phyloP scores from a whole-genome alignment of 306 rosid genomes.

The Lotus japonicus region DNA sequence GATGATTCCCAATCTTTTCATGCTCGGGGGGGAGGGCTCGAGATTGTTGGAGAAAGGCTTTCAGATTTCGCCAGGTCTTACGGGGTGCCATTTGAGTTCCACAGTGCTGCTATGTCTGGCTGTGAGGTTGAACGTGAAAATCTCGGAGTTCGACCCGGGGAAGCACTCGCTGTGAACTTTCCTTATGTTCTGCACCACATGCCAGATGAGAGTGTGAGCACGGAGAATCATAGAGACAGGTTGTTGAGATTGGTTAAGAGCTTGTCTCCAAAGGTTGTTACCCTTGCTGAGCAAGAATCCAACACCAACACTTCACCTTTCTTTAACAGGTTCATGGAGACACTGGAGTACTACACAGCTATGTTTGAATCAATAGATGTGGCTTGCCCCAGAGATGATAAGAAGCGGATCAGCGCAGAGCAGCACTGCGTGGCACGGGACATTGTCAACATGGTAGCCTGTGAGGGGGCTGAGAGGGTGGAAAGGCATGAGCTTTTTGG shows the following conservation, averaged over 20 bases:
- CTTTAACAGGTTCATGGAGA: constrained; percentile 52
- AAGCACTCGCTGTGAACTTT: constrained; percentile 70
- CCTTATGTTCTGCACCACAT: constrained; percentile 84
- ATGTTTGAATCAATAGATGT: constrained; percentile 85
- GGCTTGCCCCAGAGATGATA: constrained; percentile 42
- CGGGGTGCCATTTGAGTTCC: constrained; percentile 66
- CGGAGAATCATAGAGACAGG: constrained; percentile 69
- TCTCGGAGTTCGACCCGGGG: constrained; percentile 44
- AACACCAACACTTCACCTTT: constrained; percentile 90
- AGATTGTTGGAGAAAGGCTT: constrained; percentile 52
- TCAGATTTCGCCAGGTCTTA: constrained; percentile 33
- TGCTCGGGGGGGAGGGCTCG: constrained; percentile 91
- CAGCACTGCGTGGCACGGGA: constrained; percentile 86
- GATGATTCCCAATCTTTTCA: constrained; percentile 76
- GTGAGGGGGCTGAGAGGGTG: constrained; percentile 79
- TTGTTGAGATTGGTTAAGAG: constrained; percentile 66
- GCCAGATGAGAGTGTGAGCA: constrained; percentile 95
- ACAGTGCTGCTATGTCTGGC: constrained; percentile 63
- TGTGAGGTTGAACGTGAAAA: constrained; percentile 40
- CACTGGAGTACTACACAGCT: constrained; percentile 63
- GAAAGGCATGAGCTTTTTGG: constrained; percentile 77
- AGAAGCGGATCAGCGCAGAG: constrained; percentile 59
- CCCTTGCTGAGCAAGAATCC: constrained; percentile 86
- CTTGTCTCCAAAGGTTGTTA: constrained; percentile 72
- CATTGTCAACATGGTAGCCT: constrained; percentile 91